Evolutionary conservation across 495 filamentous ascomycete genomes (phyloP).

Genomic region (Aspergillus coremiiformis): DNA sequence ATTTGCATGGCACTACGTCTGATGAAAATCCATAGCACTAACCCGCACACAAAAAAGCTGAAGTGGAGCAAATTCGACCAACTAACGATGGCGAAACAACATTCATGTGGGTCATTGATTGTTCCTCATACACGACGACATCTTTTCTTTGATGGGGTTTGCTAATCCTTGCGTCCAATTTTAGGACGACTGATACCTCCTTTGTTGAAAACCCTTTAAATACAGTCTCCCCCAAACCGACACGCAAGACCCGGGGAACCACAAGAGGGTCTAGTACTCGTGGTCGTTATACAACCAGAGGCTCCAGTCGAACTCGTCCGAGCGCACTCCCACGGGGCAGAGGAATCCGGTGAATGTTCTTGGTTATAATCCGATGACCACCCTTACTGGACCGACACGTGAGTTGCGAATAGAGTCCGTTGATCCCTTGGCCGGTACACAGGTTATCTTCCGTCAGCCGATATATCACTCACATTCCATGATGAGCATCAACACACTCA

Average conservation of each 20-base stretch:
- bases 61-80: conserved; percentile 21
- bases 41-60: conserved; percentile 25
- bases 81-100: conserved; percentile 64
- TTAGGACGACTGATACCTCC: conserved; percentile 86
- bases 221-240: conserved; percentile 50
- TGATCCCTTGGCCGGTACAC: neutral
- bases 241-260: conserved; percentile 47
- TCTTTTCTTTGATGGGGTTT: neutral
- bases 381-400: neutral
- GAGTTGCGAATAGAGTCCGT: neutral
- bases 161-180: neutral
- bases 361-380: neutral
- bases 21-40: conserved; percentile 1
- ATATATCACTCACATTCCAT: neutral
- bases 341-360: conserved; percentile 26
- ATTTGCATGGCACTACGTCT: neutral
- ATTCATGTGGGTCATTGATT: conserved; percentile 62
- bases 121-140: neutral
- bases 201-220: conserved; percentile 84
- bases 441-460: neutral
- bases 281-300: conserved; percentile 36
- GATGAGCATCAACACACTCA: neutral
- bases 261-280: conserved; percentile 25
- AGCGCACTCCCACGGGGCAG: conserved; percentile 38
- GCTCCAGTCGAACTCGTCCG: conserved; percentile 29